phyloP scores from a whole-genome alignment of 2,329 filamentous ascomycete species.

The Leptosphaerulina australis region DNA sequence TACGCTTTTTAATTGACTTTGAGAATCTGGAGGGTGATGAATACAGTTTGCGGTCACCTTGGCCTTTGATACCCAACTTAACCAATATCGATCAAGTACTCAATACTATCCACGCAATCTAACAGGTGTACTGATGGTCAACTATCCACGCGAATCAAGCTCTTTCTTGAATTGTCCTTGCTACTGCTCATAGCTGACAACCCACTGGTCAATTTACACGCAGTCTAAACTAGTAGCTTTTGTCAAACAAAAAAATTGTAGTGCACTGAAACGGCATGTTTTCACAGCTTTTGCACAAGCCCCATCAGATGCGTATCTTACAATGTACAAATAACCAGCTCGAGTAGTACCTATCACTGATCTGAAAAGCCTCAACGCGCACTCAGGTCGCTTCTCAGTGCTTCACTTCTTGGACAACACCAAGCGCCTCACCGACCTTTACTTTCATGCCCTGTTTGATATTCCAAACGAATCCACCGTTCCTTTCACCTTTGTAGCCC shows the following conservation, averaged over 20 bases:
- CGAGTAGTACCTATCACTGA: neutral
- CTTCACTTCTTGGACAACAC: constrained; percentile 64
- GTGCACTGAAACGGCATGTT: no score
- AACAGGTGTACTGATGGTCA: no score
- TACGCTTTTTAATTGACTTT: constrained; percentile 38
- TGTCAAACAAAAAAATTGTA: no score
- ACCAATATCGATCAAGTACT: no score
- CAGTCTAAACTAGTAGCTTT: no score
- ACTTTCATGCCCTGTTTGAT: constrained; percentile 87
- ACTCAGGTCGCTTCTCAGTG: neutral
- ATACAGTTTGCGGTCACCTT: neutral
- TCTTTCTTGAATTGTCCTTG: no score
- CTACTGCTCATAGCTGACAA: no score
- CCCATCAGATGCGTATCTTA: neutral
- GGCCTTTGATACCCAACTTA: constrained; percentile 11
- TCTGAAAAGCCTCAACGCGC: neutral
- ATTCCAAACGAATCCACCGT: constrained; percentile 80
- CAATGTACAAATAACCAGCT: neutral
- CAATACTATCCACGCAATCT: no score
- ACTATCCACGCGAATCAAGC: no score
- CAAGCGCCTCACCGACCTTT: constrained; percentile 86
- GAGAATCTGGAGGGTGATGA: neutral
- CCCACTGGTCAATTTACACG: no score
- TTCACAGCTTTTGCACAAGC: no score
- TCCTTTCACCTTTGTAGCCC: constrained; percentile 59